phyloP scores from a whole-genome alignment of 2,329 filamentous ascomycete species.

The Fusarium nurragi region DNA sequence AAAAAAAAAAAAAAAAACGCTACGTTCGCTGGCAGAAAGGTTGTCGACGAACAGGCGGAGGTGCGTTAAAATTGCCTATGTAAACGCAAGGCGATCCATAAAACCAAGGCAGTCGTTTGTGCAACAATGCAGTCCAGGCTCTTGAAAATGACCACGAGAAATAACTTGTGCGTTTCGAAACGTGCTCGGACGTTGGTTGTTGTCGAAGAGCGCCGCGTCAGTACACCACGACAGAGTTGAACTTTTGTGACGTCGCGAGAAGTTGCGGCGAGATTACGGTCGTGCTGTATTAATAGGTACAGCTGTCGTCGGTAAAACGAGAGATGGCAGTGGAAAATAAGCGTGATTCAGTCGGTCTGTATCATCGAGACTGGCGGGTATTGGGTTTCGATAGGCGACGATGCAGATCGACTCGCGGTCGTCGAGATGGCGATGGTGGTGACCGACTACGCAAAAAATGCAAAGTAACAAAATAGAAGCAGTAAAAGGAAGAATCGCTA shows the following conservation, averaged over 20 bases:
- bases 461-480: slow-evolving; percentile 2
- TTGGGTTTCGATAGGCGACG: slow-evolving; percentile 2
- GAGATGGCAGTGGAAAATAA: slow-evolving; percentile 9
- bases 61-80: slow-evolving; percentile 45
- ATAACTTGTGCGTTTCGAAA: slow-evolving; percentile 28
- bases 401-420: slow-evolving; percentile 6
- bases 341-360: slow-evolving; percentile 38
- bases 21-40: background rate
- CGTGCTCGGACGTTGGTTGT: background rate
- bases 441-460: slow-evolving; percentile 2
- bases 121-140: slow-evolving; percentile 25
- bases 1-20: background rate
- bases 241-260: slow-evolving; percentile 17
- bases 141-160: slow-evolving; percentile 12
- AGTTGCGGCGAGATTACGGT: slow-evolving; percentile 18
- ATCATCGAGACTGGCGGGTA: slow-evolving; percentile 15
- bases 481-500: slow-evolving; percentile 19
- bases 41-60: slow-evolving; percentile 29
- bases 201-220: slow-evolving; percentile 18
- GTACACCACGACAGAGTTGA: slow-evolving; percentile 12
- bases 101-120: slow-evolving; percentile 41
- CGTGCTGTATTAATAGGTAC: slow-evolving; percentile 27
- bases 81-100: slow-evolving; percentile 47
- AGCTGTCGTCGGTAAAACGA: slow-evolving; percentile 9
- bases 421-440: slow-evolving; percentile 15